phyloP scores from a whole-genome alignment of 306 rosid species.

The Abrus pulchellus region DNA sequence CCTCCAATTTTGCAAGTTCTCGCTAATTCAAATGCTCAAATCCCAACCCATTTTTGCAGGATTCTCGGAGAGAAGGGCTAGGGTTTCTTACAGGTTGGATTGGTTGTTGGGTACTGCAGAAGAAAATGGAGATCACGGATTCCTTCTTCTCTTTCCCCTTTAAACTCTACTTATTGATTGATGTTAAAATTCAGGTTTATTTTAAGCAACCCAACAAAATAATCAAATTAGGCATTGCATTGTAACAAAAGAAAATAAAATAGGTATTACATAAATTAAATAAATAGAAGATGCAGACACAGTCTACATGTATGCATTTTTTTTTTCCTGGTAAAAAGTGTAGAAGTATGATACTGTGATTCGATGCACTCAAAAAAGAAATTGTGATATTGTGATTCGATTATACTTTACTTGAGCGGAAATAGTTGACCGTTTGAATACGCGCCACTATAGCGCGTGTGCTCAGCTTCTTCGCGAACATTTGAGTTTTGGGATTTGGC shows the following conservation, averaged over 20 bases:
- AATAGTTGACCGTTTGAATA: neutral
- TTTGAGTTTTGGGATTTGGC: too few species aligned
- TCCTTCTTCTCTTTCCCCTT: neutral
- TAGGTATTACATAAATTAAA: neutral
- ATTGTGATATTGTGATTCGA: neutral
- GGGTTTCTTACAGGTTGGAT: constrained; percentile 60
- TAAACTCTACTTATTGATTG: constrained; percentile 19
- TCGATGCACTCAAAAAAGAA: neutral
- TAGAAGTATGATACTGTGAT: neutral
- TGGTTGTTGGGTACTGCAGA: constrained; percentile 43
- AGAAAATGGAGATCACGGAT: constrained; percentile 57
- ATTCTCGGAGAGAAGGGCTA: constrained; percentile 40
- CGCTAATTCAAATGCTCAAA: constrained; percentile 8
- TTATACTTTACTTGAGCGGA: neutral
- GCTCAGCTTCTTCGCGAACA: neutral
- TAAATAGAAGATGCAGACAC: neutral
- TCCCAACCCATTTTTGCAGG: neutral
- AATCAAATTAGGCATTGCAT: neutral
- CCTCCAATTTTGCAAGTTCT: constrained; percentile 15
- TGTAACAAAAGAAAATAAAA: too few species aligned
- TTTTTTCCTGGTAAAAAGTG: neutral
- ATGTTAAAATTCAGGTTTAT: constrained; percentile 34
- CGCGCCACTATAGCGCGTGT: neutral
- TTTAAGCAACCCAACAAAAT: constrained; percentile 19
- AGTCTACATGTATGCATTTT: neutral